Conservation (phyloP, 108 stramenopile genomes). For the Schizochytrium sp. region DNA sequence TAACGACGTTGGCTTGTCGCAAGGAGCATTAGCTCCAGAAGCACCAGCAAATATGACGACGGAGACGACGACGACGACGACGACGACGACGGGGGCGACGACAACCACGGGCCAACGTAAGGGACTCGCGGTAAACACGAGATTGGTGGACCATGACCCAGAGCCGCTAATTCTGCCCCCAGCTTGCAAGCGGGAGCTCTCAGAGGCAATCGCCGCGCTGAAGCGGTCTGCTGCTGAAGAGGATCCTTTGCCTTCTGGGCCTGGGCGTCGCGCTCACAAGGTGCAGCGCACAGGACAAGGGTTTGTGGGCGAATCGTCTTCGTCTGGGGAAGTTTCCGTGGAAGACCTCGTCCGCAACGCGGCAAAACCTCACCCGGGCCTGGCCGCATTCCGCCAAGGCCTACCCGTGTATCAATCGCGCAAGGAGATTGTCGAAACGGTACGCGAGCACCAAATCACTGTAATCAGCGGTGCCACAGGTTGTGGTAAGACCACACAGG, state of each 20-base stretch:
- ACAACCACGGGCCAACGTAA: background rate
- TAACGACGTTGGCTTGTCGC: background rate
- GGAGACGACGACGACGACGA: background rate
- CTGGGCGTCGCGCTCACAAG: too few relatives aligned
- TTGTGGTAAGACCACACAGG: slow-evolving; percentile 76
- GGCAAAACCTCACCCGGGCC: background rate
- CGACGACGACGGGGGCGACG: background rate
- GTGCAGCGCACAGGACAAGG: too few relatives aligned
- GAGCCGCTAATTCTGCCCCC: background rate
- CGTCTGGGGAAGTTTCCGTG: background rate
- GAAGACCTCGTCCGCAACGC: background rate
- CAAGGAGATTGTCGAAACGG: slow-evolving; percentile 49
- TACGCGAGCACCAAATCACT: slow-evolving; percentile 56
- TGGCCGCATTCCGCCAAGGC: slow-evolving; percentile 35
- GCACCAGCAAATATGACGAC: background rate
- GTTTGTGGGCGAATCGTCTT: background rate
- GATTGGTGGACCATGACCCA: background rate
- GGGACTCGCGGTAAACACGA: too few relatives aligned
- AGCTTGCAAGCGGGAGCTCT: background rate
- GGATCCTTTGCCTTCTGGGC: too few relatives aligned
- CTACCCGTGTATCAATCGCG: slow-evolving; percentile 63
- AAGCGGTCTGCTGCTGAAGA: background rate
- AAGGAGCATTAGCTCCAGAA: background rate
- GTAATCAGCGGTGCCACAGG: slow-evolving; percentile 68
- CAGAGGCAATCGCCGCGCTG: background rate